Evolutionary conservation across 108 stramenopile genomes (phyloP), one percentile per base, ranked within the genome.

Genomic region (Cyclotella kingstonii): DNA sequence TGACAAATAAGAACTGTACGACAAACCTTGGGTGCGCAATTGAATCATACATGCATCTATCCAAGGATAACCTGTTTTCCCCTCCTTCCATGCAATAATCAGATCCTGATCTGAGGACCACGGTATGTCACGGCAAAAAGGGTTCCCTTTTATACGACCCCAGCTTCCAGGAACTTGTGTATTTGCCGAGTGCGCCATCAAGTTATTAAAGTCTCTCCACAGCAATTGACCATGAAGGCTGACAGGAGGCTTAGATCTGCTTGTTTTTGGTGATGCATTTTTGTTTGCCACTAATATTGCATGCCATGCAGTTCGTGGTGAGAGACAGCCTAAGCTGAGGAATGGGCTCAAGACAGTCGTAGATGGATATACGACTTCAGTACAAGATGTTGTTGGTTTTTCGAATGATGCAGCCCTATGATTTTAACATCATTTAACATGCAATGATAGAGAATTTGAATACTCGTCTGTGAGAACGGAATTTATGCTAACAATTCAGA

Each of bases 1-100:
- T n/a, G n/a, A n/a, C n/a, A n/a, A n/a, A n/a, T n/a, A n/a, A n/a
- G n/a, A n/a, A n/a, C n/a, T n/a, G n/a, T n/a, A n/a, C n/a, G n/a
- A n/a, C n/a, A n/a, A n/a, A n/a, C n/a, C n/a, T n/a, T n/a, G n/a
- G n/a, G 81, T 69, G 21, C 79, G 64, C 29, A 99, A 80, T 62
- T 99, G 96, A 1, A 79, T 84, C 98, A 99, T 99, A 60, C 76
- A 70, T 21, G 98, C 98, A 54, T 99, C 97, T 50, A 99, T 96
- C 63, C 81, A 97, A 7, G 98, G 98, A 75, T 87, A 99, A 5
- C 98, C 98, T 8, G 98, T 99, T 34, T 77, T 45, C 15, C 84
- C 95, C 17, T 81, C 73, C 65, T 91, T 87, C 98, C 98, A 99
- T 10, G 88, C 88, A 15, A 54, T 52, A 29, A 96, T 53, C 2